Base-by-base conservation (phyloP, 2,329 filamentous ascomycete genomes). In the Zasmidium cellare region DNA sequence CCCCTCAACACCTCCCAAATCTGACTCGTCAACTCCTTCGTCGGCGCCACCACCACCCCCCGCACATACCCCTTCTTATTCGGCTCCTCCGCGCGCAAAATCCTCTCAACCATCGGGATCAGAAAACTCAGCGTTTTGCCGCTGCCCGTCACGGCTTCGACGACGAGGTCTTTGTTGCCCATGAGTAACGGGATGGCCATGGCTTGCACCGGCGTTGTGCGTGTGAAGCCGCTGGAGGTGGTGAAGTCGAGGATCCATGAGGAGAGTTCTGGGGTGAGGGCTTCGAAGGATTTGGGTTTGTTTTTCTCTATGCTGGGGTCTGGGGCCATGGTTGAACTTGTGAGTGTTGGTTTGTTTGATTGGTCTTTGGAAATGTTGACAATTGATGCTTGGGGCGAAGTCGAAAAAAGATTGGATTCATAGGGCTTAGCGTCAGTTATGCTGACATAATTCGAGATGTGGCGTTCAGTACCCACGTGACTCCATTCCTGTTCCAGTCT, bases 131-230 rank as follows among this genome's bases (percentile, higher is more conserved):
- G 79, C 0, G 92, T 96, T 77, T 97, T 96, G 59, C 92, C 92
- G 73, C 90, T 94, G 12, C 92, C 92, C 2, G 92, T 96, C 3
- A 96, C 92, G 28, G 91, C 86, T 79, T 96, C 91, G 5, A 96
- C 92, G 1, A 96, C 92, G 3, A 96, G 90, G 74, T 96, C 92
- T 70, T 96, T 96, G 73, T 96, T 90, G 52, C 86, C 87, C 76
- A 92, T 87, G 72, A 96, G 94, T 52, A 96, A 84, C 12, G 92
- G 91, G 65, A 97, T 89, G 3, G 91, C 89, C 58, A 91, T 93
- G 46, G 92, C 91, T 77, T 97, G 93, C n/a, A 97, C 92, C 1
- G 93, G 93, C 2, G 92, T 97, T 82, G 94, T 92, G 72, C 89
- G 87, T 62, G 82, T 79, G 75, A 96, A 96, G 60, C 91, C 91